A percentile compares a stretch with the other conserved stretches of the same genome.
Conservation (phyloP, 2,329 filamentous ascomycete species). For the Pseudogymnoascus sp. region DNA sequence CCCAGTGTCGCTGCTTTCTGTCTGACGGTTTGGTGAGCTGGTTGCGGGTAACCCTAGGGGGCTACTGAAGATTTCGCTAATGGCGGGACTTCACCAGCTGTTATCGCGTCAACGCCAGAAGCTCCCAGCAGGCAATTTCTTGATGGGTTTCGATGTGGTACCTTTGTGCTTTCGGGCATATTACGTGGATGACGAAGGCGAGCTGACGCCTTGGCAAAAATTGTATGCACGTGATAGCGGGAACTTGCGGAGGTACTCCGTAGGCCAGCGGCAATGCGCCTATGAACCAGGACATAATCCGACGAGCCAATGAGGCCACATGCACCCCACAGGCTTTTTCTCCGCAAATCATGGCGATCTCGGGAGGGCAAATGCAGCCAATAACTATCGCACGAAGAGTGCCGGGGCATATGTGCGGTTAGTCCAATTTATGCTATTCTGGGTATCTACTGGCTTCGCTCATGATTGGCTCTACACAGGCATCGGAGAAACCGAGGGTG, state of each 20-base stretch:
- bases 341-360: neutral
- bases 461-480: neutral
- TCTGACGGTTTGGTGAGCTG: neutral
- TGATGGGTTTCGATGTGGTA: too few relatives aligned
- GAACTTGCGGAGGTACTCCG: neutral
- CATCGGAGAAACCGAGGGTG: neutral
- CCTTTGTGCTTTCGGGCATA: too few relatives aligned
- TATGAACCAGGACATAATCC: neutral
- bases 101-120: too few relatives aligned
- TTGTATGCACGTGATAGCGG: too few relatives aligned
- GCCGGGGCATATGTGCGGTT: neutral
- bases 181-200: too few relatives aligned
- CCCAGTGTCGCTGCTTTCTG: neutral
- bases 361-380: neutral
- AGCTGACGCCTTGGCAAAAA: too few relatives aligned
- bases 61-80: neutral
- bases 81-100: too few relatives aligned
- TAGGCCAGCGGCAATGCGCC: neutral
- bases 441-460: neutral
- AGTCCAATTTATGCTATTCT: neutral
- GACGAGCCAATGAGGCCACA: constrained; percentile 9
- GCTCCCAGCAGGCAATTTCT: too few relatives aligned
- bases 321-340: constrained; percentile 9
- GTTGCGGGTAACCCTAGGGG: neutral
- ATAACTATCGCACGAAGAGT: neutral